Evolutionary conservation across 768 basidiomycete species (phyloP).

Genomic region (Pholiota conissans): DNA sequence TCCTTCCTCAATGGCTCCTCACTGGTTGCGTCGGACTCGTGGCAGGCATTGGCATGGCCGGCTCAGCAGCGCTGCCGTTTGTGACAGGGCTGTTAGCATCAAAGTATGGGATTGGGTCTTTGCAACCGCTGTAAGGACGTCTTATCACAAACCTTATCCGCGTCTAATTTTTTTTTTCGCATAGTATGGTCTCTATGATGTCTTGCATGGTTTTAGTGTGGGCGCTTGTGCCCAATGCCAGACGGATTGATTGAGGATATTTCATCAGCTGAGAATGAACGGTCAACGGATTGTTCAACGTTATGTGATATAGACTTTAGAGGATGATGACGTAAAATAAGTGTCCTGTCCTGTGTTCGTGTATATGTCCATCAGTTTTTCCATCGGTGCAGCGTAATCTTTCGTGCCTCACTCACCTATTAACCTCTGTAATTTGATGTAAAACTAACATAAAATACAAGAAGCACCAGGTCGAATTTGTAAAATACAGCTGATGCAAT

Average conservation of each 20-base stretch:
- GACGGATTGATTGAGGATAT: conserved; percentile 7
- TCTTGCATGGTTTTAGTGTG: conserved; percentile 53
- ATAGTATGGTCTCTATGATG: conserved; percentile 64
- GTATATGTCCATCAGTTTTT: no score
- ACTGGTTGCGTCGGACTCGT: conserved; percentile 64
- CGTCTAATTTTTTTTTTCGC: background rate
- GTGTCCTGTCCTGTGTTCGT: no score
- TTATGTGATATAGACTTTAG: background rate
- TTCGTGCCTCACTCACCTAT: no score
- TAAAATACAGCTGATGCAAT: no score
- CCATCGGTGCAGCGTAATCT: no score
- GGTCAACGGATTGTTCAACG: no score
- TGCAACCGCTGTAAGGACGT: conserved; percentile 60
- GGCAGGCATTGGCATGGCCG: conserved; percentile 64
- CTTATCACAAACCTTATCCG: background rate
- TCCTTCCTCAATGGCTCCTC: conserved; percentile 72
- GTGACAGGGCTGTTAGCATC: conserved; percentile 68
- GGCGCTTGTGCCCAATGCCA: conserved; percentile 43
- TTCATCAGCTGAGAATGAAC: background rate
- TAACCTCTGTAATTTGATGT: no score
- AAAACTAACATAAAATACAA: no score
- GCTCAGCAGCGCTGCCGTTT: conserved; percentile 70
- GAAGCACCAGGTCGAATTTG: no score
- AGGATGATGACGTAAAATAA: background rate
- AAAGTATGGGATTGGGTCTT: conserved; percentile 55